Percentiles rank a stretch among this genome's conserved stretches.
Evolutionary conservation across 345 rosid genomes (phyloP).

Genomic region (Lenwebbia sp.): DNA sequence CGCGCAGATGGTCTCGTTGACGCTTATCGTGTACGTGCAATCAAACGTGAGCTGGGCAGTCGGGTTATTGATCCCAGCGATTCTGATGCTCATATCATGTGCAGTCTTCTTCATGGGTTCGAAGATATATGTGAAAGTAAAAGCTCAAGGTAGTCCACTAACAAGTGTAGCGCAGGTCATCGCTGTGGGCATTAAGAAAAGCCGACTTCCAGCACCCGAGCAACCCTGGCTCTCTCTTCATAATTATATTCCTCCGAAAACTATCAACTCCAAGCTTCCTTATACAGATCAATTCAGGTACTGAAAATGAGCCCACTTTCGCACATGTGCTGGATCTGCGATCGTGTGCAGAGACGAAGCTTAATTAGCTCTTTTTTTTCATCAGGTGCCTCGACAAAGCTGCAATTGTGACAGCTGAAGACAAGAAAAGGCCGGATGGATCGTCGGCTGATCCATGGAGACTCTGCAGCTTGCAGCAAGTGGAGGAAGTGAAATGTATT

Average conservation of each 20-base stretch:
- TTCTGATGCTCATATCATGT: constrained; percentile 13
- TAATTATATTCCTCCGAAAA: constrained; percentile 15
- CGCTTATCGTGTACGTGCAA: constrained; percentile 21
- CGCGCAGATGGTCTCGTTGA: constrained; percentile 9
- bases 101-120: constrained; percentile 13
- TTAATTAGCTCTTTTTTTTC: background rate
- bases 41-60: constrained; percentile 17
- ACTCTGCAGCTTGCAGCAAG: constrained; percentile 51
- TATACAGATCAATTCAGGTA: constrained; percentile 42
- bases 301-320: background rate
- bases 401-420: constrained; percentile 21
- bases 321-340: background rate
- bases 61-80: constrained; percentile 10
- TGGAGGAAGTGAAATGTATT: constrained; percentile 41
- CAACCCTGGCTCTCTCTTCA: constrained; percentile 27
- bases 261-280: constrained; percentile 30
- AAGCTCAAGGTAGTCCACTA: constrained; percentile 51
- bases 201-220: constrained; percentile 5
- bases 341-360: background rate
- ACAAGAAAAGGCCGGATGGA: constrained; percentile 25
- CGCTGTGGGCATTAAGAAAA: constrained; percentile 21
- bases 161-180: constrained; percentile 37
- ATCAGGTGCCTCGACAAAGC: constrained; percentile 37
- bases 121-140: constrained; percentile 10
- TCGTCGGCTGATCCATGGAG: constrained; percentile 37